Base-by-base conservation (phyloP, 345 rosid species). In the Populus deltoides region DNA sequence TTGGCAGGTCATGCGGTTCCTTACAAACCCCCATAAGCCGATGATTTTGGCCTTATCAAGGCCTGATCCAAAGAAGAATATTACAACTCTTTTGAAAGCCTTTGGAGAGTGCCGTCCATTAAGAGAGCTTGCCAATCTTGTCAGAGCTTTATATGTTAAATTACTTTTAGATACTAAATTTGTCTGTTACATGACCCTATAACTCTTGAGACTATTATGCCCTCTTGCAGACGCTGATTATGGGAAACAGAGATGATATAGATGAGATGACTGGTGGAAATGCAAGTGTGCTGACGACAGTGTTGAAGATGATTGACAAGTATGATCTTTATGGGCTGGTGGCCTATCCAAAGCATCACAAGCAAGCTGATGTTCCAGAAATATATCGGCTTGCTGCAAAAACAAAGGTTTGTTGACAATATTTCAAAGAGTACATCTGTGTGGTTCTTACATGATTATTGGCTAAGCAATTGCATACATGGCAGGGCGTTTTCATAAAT, bases 321-420 rank as follows among this genome's bases (percentile, higher is more conserved):
- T 93, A 93, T 70, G 99, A 95, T 77, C 98, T 95, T 33, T 95
- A 95, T 68, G 99, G 99, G 43, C 90, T 75, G 51, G 99, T 93
- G 39, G 98, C 99, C 66, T 90, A 92, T 82, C 99, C 99, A 24
- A 95, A 95, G 88, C 99, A 95, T 89, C 98, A 95, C 84, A 95
- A 89, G 87, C 99, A 95, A 77, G 81, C 84, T 72, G 99, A 96
- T 77, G 99, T 96, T 79, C 98, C 99, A 7, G 99, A 96, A 15
- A 96, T 96, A 72, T 93, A 96, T 78, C 83, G 99, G 38, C 96
- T 96, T 72, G 97, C 98, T 13, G 98, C 93, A 16, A 91, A 88
- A 79, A 93, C 97, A 65, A 96, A 96, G 97, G 97, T 92, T 73
- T 24, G 17, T 27, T 43, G 73, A 66, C 68, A 39, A 45, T 66